Evolutionary conservation across 352 stramenopile genomes (phyloP).

Genomic region (Globisporangium polare): DNA sequence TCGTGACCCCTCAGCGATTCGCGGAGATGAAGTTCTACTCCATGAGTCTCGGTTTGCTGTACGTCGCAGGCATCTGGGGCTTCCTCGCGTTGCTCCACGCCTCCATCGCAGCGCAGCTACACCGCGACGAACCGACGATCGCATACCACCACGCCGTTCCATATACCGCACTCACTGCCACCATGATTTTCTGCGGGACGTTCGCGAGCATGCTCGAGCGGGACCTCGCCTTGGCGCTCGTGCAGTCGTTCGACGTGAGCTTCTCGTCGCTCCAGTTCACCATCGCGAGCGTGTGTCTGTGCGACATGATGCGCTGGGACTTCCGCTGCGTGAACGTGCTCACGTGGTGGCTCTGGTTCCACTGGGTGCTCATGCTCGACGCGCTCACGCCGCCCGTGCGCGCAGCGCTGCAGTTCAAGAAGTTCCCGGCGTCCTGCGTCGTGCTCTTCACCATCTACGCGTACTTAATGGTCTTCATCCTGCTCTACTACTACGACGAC

Average conservation of each 20-base stretch:
- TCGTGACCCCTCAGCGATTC: background rate
- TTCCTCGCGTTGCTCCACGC: conserved; percentile 10
- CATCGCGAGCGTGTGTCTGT: conserved; percentile 16
- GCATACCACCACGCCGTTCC: conserved; percentile 3
- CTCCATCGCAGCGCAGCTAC: conserved; percentile 15
- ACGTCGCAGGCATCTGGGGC: conserved; percentile 13
- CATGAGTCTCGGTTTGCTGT: conserved; percentile 5
- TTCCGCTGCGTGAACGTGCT: conserved; percentile 25
- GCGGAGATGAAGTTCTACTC: background rate
- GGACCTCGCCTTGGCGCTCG: conserved; percentile 16
- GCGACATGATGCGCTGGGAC: conserved; percentile 34
- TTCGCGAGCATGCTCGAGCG: conserved; percentile 21
- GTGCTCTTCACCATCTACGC: conserved; percentile 24
- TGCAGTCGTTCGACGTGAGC: conserved; percentile 20
- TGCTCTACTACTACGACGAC: conserved; percentile 26
- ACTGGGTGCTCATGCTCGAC: conserved; percentile 42
- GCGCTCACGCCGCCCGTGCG: conserved; percentile 33
- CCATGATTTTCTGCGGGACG: conserved; percentile 11
- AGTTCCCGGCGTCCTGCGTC: conserved; percentile 16
- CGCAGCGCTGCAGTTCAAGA: conserved; percentile 19
- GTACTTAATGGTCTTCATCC: conserved; percentile 11
- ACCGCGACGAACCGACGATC: background rate
- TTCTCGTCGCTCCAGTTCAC: conserved; percentile 26
- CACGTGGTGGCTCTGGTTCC: conserved; percentile 47
- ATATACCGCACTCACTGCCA: conserved; percentile 12